Evolutionary conservation across 768 basidiomycete species (phyloP), one percentile per base, ranked within the genome.

Genomic region (Favolaschia claudopus): DNA sequence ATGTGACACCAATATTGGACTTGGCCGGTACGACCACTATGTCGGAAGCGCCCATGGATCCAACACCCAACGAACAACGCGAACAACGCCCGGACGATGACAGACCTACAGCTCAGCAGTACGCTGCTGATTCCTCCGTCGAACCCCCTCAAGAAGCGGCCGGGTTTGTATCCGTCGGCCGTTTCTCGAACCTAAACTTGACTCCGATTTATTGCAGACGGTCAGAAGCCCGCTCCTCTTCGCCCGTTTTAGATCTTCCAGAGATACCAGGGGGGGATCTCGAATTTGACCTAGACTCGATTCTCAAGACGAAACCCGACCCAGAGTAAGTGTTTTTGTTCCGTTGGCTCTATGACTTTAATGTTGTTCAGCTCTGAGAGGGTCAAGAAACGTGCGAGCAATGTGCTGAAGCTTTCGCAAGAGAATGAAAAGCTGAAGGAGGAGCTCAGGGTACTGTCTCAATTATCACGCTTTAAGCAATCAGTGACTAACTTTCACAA

Each of bases 371-470:
- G 83, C 66, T 68, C 76, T 43, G 78, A 76, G 52, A 83, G 82
- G 72, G 75, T 83, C 27, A 78, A 89, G 70, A 92, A 92, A 74
- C 86, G 91, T 60, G 87, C 85, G 37, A 89, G 88, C 66, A 92
- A 89, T 72, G 89, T 93, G 57, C 71, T 90, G 69, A 91, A 89
- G 68, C 79, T 93, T 32, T 81, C 88, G 20, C 81, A 89, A 76
- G 91, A 93, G 79, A 89, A 92, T 71, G 88, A 90, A 72, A 89
- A 87, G 72, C 77, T 93, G 59, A 87, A 89, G 73, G 87, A 82
- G 46, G 86, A 92, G 74, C 81, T 93, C 68, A 85, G 60, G 58
- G 62, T 64, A 60, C 15, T 27, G 49, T 55, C 20, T 12, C 19
- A n/a, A 14, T 8, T 33, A 28, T 32, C 44, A 54, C 24, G 40